Evolutionary conservation across 2,329 filamentous ascomycete genomes (phyloP).

Genomic region (Xylariaceae sp.): DNA sequence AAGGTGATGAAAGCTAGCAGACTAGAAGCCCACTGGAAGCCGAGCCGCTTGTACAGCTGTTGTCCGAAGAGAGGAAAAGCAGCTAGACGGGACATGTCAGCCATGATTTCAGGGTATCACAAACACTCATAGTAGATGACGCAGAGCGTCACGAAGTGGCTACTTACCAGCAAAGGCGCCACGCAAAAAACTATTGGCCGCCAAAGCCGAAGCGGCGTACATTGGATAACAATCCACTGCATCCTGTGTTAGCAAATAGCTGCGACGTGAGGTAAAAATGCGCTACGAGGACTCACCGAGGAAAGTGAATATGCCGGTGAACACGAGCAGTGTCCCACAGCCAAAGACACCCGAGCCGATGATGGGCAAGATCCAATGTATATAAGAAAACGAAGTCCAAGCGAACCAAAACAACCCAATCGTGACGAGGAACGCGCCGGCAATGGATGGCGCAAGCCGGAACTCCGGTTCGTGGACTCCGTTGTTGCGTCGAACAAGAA

Average conservation of each 20-base stretch:
- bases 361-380: slow-evolving; percentile 76
- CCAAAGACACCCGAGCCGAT: slow-evolving; percentile 72
- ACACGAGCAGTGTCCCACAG: slow-evolving; percentile 70
- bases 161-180: slow-evolving; percentile 68
- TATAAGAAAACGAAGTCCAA: slow-evolving; percentile 72
- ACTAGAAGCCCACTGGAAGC: slow-evolving; percentile 67
- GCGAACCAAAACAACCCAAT: slow-evolving; percentile 84
- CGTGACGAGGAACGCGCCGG: slow-evolving; percentile 75
- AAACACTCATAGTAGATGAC: not conserved
- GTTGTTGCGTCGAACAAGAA: slow-evolving; percentile 51
- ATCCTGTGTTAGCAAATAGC: slow-evolving; percentile 10
- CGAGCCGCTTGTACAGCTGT: slow-evolving; percentile 68
- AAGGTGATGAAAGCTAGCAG: slow-evolving; percentile 61
- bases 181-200: slow-evolving; percentile 78
- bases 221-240: slow-evolving; percentile 72
- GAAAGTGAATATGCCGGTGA: slow-evolving; percentile 85
- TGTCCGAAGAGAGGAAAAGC: slow-evolving; percentile 74
- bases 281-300: slow-evolving; percentile 52
- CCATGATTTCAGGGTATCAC: slow-evolving; percentile 3
- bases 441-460: slow-evolving; percentile 71
- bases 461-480: slow-evolving; percentile 80
- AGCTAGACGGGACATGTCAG: slow-evolving; percentile 42
- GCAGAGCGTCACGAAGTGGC: not conserved
- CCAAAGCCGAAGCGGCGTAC: slow-evolving; percentile 74
- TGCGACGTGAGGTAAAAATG: not conserved